Percentiles rank a stretch among this genome's conserved stretches.
Conservation (phyloP, 2,329 filamentous ascomycete species). For the Metarhizium rileyi region DNA sequence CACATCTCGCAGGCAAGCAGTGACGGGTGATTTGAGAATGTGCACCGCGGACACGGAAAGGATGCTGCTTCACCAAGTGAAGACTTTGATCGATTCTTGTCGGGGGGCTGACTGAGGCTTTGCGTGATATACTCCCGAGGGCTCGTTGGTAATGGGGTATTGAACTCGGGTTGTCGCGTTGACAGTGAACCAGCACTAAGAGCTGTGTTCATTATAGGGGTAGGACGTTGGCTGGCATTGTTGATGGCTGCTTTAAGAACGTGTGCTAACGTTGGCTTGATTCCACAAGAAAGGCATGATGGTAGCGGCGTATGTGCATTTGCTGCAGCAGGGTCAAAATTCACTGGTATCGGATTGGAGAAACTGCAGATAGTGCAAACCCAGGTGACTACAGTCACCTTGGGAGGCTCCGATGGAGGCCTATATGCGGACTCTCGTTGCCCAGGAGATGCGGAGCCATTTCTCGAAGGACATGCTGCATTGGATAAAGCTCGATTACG, state of each 20-base stretch:
- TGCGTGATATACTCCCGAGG: neutral
- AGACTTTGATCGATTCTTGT: neutral
- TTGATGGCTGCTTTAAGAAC: constrained; percentile 81
- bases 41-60: constrained; percentile 75
- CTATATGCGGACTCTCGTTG: constrained; percentile 33
- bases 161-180: neutral
- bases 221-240: constrained; percentile 50
- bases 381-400: constrained; percentile 66
- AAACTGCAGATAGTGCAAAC: constrained; percentile 94
- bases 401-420: constrained; percentile 27
- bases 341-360: constrained; percentile 84
- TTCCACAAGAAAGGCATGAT: constrained; percentile 86
- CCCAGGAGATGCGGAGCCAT: constrained; percentile 36
- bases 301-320: constrained; percentile 71
- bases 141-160: neutral
- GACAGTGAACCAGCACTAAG: neutral
- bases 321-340: constrained; percentile 79
- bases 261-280: constrained; percentile 76
- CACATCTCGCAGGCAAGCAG: constrained; percentile 85
- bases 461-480: constrained; percentile 36
- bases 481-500: constrained; percentile 42
- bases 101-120: neutral
- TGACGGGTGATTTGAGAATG: constrained; percentile 87
- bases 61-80: constrained; percentile 20
- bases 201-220: constrained; percentile 6